phyloP scores from a whole-genome alignment of 2,329 filamentous ascomycete genomes.

The Rutstroemia sp. region DNA sequence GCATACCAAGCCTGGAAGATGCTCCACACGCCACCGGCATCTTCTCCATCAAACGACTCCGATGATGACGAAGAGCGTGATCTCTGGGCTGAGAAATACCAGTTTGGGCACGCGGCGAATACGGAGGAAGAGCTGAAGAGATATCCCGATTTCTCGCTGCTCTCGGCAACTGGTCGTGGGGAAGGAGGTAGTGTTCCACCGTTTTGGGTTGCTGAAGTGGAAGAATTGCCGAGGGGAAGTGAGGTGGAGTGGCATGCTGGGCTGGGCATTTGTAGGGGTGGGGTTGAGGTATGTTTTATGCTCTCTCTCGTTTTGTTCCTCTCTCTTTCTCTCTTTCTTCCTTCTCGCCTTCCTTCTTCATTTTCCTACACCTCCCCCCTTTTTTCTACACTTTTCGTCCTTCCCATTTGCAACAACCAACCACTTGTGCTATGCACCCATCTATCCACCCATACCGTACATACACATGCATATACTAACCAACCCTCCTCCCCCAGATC shows the following conservation, averaged over 20 bases:
- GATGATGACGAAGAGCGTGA: constrained; percentile 49
- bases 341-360: too few relatives aligned
- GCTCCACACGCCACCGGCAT: constrained; percentile 19
- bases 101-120: constrained; percentile 25
- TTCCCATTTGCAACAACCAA: too few relatives aligned
- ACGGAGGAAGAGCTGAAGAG: not conserved
- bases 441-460: too few relatives aligned
- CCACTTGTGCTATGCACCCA: too few relatives aligned
- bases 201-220: constrained; percentile 68
- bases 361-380: too few relatives aligned
- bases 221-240: constrained; percentile 65
- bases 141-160: not conserved
- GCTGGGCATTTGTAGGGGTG: constrained; percentile 42
- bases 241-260: constrained; percentile 79
- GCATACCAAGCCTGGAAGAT: constrained; percentile 42
- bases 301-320: not conserved
- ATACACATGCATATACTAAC: too few relatives aligned
- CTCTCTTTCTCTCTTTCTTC: not conserved
- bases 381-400: too few relatives aligned
- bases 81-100: constrained; percentile 61
- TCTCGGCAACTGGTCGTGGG: not conserved
- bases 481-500: too few relatives aligned
- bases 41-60: constrained; percentile 35
- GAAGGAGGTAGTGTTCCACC: constrained; percentile 40
- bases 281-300: constrained; percentile 12